Base-by-base conservation (phyloP, 2,329 filamentous ascomycete species). In the Cladosporium sp. region DNA sequence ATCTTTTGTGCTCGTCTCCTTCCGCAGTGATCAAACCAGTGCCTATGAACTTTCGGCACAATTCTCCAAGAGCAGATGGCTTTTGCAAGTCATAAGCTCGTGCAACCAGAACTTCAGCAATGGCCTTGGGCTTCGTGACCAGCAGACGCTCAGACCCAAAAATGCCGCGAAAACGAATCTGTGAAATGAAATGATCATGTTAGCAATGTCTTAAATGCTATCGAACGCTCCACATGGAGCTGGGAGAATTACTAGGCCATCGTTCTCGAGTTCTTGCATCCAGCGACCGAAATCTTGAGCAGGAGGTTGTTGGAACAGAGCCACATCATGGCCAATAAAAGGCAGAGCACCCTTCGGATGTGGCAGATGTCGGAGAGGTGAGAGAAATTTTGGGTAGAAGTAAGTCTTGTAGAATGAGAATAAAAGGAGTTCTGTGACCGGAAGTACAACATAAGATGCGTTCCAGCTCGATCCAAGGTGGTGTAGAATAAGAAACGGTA, bases 21-120 rank as follows among this genome's bases (percentile, higher is more conserved):
- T 66, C 63, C 4, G 66, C 63, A 28, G 56, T 29, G 14, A 65
- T 58, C n/a, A 67, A 28, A 10, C 66, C 66, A 21, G 59, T 40
- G 16, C 66, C 66, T 21, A 67, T 46, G 28, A 85, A 81, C 1
- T 78, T 77, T 1, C 78, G 76, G 18, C 86, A 72, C 61, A 84
- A 82, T n/a, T 76, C 75, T 29, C 80, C 78, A 10, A 78, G 69
- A 18, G 67, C 64, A 12, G 64, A 73, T 5, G 83, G 83, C 70
- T 86, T 86, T 69, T 84, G 81, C 58, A 84, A 84, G 66, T 86
- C 83, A 66, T 85, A 85, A 5, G 79, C 80, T 49, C 81, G 82
- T 50, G 82, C 80, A 44, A 83, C 83, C 65, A 86, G 78, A 10
- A 85, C 76, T 50, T 85, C 84, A 23, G 81, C 76, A 6, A 85